Conservation (phyloP, 2,329 filamentous ascomycete species). For the Phaeosphaeria sp. region DNA sequence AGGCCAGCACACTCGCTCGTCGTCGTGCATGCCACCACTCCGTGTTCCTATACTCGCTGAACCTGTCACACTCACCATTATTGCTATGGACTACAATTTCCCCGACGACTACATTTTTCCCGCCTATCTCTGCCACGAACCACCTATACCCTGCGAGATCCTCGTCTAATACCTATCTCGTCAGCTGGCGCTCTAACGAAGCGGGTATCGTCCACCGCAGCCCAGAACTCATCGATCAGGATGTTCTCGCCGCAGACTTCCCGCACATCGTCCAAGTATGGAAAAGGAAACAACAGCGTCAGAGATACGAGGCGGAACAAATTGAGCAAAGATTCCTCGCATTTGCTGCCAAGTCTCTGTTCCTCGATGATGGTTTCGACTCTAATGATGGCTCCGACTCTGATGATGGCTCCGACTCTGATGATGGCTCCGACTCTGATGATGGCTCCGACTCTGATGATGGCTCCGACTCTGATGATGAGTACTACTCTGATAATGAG, state of each 20-base stretch:
- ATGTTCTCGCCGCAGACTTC: background rate
- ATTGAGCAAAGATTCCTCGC: background rate
- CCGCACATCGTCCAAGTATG: conserved; percentile 4
- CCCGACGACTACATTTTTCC: background rate
- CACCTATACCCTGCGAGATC: conserved; percentile 3
- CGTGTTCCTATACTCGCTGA: background rate
- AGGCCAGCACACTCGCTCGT: background rate
- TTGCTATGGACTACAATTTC: background rate
- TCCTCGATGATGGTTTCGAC: background rate
- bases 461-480: too few species aligned
- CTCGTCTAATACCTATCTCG: background rate
- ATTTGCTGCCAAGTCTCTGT: background rate
- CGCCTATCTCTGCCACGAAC: background rate
- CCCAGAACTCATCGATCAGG: background rate
- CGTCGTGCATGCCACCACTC: background rate
- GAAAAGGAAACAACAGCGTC: background rate
- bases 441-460: too few species aligned
- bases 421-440: too few species aligned
- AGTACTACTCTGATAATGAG: too few species aligned
- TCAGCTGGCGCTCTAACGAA: conserved; percentile 1
- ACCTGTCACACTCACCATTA: background rate
- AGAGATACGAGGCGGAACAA: background rate
- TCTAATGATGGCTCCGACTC: background rate
- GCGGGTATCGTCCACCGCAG: background rate
- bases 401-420: background rate